A percentile compares a stretch with the other conserved stretches of the same genome.
These are phyloP conservation scores for Pythium diclinum DNA, from an alignment of 352 stramenopile species.

Conservation along the genomic window DNA sequence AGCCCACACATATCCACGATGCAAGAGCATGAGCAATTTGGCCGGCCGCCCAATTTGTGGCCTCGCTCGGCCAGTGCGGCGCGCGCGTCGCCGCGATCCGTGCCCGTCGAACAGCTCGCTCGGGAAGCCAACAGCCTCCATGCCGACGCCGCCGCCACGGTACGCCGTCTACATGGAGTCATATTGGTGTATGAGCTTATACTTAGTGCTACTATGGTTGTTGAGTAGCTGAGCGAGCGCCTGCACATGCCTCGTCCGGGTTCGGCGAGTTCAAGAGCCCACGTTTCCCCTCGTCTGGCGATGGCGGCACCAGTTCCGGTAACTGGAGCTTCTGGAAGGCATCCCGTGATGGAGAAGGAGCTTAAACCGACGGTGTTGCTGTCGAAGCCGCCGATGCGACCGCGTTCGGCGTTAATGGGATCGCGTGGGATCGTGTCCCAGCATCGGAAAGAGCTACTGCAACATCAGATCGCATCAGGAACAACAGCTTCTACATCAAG, in stretches of 20 bases:
- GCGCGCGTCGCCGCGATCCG: slow-evolving; percentile 15
- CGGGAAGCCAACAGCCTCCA: slow-evolving; percentile 13
- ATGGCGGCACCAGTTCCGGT: not conserved
- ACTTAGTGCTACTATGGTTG: not conserved
- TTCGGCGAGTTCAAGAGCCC: slow-evolving; percentile 12
- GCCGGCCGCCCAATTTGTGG: slow-evolving; percentile 44
- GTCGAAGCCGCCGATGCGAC: slow-evolving; percentile 24
- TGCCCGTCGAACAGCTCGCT: slow-evolving; percentile 26
- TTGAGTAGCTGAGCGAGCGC: slow-evolving; percentile 45
- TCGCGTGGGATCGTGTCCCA: slow-evolving; percentile 11
- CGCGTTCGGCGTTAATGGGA: slow-evolving; percentile 16
- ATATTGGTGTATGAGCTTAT: not conserved
- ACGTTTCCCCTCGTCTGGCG: not conserved
- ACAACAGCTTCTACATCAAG: not conserved
- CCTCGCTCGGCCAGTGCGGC: slow-evolving; percentile 41
- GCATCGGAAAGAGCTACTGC: slow-evolving; percentile 15
- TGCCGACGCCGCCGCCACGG: slow-evolving; percentile 1
- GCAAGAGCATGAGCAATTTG: slow-evolving; percentile 47
- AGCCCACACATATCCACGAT: not conserved
- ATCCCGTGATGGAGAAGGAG: not conserved
- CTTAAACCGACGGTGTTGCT: slow-evolving; percentile 17
- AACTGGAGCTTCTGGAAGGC: not conserved
- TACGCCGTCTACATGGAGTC: not conserved
- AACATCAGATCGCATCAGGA: not conserved
- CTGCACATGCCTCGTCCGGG: slow-evolving; percentile 45